Percentiles rank a stretch among this genome's conserved stretches.
phyloP scores from a whole-genome alignment of 441 rosid genomes.

The Syzygium malaccense region DNA sequence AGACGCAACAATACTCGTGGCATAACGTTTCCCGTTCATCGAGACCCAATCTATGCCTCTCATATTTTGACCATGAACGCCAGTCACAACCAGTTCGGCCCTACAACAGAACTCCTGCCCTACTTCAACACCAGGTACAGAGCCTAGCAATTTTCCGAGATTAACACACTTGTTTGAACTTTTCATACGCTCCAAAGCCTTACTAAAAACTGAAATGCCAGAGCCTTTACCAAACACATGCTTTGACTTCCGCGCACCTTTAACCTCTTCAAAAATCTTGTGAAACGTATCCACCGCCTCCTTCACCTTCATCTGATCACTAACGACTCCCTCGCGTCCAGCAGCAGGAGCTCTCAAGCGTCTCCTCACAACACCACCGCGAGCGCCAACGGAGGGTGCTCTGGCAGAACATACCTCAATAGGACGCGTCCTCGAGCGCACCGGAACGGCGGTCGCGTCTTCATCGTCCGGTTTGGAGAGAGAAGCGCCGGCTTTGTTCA shows the following conservation, averaged over 20 bases:
- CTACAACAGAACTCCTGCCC: constrained; percentile 18
- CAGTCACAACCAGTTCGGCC: constrained; percentile 9
- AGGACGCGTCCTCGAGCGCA: neutral
- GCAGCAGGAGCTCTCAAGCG: neutral
- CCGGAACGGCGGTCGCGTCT: neutral
- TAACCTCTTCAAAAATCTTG: neutral
- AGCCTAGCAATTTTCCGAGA: neutral
- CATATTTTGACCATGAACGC: constrained; percentile 10
- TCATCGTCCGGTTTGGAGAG: neutral
- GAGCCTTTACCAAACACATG: neutral
- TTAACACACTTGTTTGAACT: constrained; percentile 1
- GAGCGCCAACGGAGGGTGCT: neutral
- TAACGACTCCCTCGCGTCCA: neutral
- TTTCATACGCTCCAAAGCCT: neutral
- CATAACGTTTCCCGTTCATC: neutral
- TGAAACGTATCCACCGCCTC: neutral
- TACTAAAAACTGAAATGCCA: neutral
- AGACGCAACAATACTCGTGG: constrained; percentile 16
- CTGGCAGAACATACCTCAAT: neutral
- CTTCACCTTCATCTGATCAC: neutral
- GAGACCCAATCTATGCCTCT: constrained; percentile 12
- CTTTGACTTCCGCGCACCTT: neutral
- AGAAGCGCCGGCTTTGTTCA: neutral
- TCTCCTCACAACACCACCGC: neutral
- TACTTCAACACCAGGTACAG: constrained; percentile 11